Conservation (phyloP, 495 filamentous ascomycete genomes). For the Neurospora sp. region DNA sequence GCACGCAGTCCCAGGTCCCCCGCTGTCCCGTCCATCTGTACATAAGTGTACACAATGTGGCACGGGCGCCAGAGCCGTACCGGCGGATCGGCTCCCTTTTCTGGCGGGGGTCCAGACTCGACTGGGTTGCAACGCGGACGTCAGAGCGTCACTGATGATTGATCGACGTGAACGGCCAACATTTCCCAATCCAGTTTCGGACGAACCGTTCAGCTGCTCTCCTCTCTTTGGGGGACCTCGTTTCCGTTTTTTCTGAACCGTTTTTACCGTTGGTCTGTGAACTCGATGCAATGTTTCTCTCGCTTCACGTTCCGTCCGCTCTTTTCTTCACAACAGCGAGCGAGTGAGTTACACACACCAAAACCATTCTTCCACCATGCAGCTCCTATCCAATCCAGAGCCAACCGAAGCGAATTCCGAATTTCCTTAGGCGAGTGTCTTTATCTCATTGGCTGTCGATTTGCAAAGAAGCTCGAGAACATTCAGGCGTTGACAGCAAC, state of each 20-base stretch:
- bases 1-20: neutral
- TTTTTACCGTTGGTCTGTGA: neutral
- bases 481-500: neutral
- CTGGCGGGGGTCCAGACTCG: neutral
- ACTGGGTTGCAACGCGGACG: neutral
- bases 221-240: neutral
- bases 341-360: neutral
- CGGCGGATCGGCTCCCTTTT: slow-evolving; percentile 6
- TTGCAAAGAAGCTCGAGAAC: neutral
- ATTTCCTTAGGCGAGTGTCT: neutral
- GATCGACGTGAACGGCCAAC: slow-evolving; percentile 8
- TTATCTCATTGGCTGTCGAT: neutral
- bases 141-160: slow-evolving; percentile 1
- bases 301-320: neutral
- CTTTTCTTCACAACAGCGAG: neutral
- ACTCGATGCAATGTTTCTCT: neutral
- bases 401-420: neutral
- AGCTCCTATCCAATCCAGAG: neutral
- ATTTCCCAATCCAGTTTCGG: neutral
- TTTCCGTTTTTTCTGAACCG: neutral
- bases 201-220: neutral
- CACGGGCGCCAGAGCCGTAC: slow-evolving; percentile 10
- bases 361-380: neutral
- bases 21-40: neutral
- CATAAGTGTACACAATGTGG: neutral